Conservation (phyloP, 2,329 filamentous ascomycete genomes). For the Penicillium oxalicum region DNA sequence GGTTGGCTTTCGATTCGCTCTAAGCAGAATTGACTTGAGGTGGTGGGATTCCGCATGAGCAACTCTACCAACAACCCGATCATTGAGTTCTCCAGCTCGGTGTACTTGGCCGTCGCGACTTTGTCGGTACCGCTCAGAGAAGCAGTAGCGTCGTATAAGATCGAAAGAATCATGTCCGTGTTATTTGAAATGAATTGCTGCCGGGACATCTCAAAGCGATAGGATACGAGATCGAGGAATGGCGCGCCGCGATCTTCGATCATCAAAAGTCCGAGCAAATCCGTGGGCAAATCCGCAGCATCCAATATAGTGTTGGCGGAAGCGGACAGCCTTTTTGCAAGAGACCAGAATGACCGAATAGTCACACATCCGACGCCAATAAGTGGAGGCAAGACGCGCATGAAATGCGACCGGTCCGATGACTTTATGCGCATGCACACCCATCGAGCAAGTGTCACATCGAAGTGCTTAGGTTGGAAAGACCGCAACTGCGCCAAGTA, state of each 20-base stretch:
- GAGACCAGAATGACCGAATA: constrained; percentile 35
- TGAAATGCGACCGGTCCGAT: constrained; percentile 28
- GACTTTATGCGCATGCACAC: constrained; percentile 34
- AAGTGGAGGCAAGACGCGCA: constrained; percentile 34
- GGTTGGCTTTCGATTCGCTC: constrained; percentile 26
- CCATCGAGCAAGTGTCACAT: constrained; percentile 40
- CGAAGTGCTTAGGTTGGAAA: constrained; percentile 41
- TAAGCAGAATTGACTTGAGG: constrained; percentile 24
- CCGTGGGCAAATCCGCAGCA: constrained; percentile 23
- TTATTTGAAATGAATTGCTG: constrained; percentile 36
- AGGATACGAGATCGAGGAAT: constrained; percentile 33
- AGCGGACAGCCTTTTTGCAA: constrained; percentile 30
- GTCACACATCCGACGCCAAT: constrained; percentile 43
- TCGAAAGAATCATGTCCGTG: constrained; percentile 27
- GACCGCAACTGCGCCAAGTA: constrained; percentile 41
- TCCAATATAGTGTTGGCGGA: constrained; percentile 23
- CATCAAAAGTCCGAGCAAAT: constrained; percentile 30
- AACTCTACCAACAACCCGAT: constrained; percentile 29
- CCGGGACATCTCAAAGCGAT: constrained; percentile 37
- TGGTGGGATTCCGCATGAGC: constrained; percentile 30
- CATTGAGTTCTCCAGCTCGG: constrained; percentile 20
- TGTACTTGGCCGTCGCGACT: constrained; percentile 3
- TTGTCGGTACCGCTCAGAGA: constrained; percentile 12
- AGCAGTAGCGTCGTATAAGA: constrained; percentile 29
- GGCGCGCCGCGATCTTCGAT: constrained; percentile 13